Evolutionary conservation across 768 basidiomycete genomes (phyloP).

Genomic region (Hericium erinaceus): DNA sequence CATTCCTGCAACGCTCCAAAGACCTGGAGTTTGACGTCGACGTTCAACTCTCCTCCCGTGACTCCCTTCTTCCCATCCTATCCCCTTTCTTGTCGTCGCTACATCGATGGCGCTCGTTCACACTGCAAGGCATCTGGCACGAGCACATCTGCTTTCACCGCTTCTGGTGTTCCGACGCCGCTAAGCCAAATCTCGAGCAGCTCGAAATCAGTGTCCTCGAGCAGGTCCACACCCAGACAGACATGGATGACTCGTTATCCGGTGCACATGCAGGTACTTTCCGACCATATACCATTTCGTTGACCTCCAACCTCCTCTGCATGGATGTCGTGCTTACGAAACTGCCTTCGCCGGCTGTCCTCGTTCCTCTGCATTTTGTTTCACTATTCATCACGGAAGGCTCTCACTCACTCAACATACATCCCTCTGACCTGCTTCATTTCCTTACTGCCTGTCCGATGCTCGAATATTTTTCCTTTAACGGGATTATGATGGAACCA

Average conservation of each 20-base stretch:
- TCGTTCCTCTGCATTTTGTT: slow-evolving; percentile 25
- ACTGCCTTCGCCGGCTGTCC: slow-evolving; percentile 37
- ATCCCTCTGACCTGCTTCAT: too few relatives aligned
- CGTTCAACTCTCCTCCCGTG: slow-evolving; percentile 36
- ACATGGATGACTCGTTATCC: not conserved
- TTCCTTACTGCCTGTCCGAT: too few relatives aligned
- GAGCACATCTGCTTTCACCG: slow-evolving; percentile 23
- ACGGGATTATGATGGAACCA: too few relatives aligned
- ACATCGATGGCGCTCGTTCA: slow-evolving; percentile 48
- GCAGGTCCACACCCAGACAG: not conserved
- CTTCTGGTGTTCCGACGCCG: slow-evolving; percentile 11
- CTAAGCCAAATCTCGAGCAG: slow-evolving; percentile 14
- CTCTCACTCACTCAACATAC: too few relatives aligned
- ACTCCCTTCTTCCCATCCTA: slow-evolving; percentile 51
- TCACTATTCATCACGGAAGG: too few relatives aligned
- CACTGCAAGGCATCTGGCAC: slow-evolving; percentile 30
- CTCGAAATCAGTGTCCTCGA: slow-evolving; percentile 15
- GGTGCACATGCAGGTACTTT: not conserved
- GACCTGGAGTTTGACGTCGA: slow-evolving; percentile 49
- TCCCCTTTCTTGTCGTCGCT: slow-evolving; percentile 51
- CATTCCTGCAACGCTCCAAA: slow-evolving; percentile 46
- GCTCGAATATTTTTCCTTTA: too few relatives aligned
- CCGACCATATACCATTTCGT: slow-evolving; percentile 6
- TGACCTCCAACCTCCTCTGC: slow-evolving; percentile 12
- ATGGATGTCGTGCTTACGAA: slow-evolving; percentile 41